Evolutionary conservation across 2,329 filamentous ascomycete genomes (phyloP).

Genomic region (Monilinia fructigena): DNA sequence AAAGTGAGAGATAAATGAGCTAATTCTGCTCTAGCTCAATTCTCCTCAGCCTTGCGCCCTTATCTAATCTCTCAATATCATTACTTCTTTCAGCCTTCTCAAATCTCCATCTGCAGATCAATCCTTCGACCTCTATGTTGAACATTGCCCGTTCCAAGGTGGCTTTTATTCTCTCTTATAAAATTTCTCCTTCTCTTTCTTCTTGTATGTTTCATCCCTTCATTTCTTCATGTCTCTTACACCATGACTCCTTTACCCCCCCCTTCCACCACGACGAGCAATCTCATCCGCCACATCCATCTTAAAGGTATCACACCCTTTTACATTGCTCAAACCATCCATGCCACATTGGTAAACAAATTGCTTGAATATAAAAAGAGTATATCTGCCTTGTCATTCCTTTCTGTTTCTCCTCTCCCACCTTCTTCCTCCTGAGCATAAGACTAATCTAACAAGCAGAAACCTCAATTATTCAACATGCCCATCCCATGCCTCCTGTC

Average conservation of each 20-base stretch:
- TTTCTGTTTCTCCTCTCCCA: conserved; percentile 25
- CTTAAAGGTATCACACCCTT: conserved; percentile 56
- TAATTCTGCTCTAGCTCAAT: not conserved
- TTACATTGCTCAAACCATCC: conserved; percentile 52
- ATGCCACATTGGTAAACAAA: conserved; percentile 54
- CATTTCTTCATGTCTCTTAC: not conserved
- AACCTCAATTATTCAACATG: not conserved
- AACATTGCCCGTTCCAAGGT: no score
- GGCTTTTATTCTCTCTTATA: no score
- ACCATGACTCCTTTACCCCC: not conserved
- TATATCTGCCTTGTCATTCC: conserved; percentile 37
- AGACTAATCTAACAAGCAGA: not conserved
- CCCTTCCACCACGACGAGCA: conserved; percentile 10
- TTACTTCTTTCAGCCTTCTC: conserved; percentile 5
- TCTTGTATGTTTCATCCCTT: not conserved
- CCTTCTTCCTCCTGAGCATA: conserved; percentile 45
- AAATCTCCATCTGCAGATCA: not conserved
- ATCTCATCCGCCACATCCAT: conserved; percentile 57
- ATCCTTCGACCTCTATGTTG: not conserved
- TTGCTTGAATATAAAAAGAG: conserved; percentile 59
- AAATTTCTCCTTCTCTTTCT: no score
- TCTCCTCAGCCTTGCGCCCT: not conserved
- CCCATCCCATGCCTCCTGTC: conserved; percentile 26
- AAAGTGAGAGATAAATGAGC: no score
- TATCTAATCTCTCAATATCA: conserved; percentile 11